Conservation (phyloP, 345 rosid species). For the Lepidium didymum region DNA sequence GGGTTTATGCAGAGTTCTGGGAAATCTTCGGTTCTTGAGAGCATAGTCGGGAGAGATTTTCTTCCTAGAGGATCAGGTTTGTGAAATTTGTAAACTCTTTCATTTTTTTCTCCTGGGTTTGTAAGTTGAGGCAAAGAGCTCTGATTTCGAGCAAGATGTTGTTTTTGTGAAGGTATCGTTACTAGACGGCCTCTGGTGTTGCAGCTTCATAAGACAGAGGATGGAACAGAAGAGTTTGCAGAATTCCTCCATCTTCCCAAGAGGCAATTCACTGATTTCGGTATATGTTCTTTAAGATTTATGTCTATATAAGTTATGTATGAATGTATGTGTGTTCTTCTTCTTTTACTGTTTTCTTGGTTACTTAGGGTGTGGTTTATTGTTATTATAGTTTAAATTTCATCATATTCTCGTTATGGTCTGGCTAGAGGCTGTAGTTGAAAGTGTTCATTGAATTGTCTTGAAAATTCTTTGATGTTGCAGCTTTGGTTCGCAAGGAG, state of each 20-base stretch:
- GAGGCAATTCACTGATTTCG: slow-evolving; percentile 56
- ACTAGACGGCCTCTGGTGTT: slow-evolving; percentile 86
- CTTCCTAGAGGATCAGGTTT: slow-evolving; percentile 98
- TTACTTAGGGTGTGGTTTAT: background rate
- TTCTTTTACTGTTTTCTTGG: background rate
- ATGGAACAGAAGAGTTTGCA: slow-evolving; percentile 69
- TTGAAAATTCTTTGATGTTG: slow-evolving; percentile 2
- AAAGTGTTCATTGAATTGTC: background rate
- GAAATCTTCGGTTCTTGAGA: slow-evolving; percentile 96
- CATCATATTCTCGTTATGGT: background rate
- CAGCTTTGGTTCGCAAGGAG: slow-evolving; percentile 79
- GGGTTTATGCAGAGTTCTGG: slow-evolving; percentile 71
- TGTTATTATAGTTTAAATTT: background rate
- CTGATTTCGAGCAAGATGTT: background rate
- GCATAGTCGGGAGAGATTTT: slow-evolving; percentile 91
- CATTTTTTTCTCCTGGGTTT: background rate
- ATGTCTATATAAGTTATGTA: background rate
- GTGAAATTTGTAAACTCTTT: background rate
- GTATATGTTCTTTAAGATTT: slow-evolving; percentile 28
- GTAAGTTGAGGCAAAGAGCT: background rate
- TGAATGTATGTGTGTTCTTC: background rate
- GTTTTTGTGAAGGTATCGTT: slow-evolving; percentile 56
- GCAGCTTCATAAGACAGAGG: slow-evolving; percentile 80
- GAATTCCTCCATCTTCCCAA: slow-evolving; percentile 84
- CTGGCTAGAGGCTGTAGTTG: background rate